Percentiles rank a stretch among this genome's conserved stretches.
Evolutionary conservation across 1,284 basidiomycete genomes (phyloP).

Genomic region (Trichosporon sp.): DNA sequence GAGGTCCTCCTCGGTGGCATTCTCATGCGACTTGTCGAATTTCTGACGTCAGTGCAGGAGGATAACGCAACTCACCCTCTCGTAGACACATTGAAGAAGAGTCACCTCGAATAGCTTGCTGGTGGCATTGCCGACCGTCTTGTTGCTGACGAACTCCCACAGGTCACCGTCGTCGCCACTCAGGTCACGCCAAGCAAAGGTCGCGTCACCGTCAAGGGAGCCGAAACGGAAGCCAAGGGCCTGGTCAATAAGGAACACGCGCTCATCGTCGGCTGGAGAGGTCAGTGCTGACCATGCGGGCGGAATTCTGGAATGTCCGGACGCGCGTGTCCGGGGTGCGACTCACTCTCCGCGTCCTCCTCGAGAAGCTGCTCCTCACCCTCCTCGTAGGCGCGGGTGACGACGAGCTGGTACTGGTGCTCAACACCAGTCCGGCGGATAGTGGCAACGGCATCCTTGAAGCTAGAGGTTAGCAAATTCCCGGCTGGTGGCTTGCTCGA

Average conservation of each 20-base stretch:
- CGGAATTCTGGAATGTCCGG: not conserved
- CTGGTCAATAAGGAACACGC: constrained; percentile 83
- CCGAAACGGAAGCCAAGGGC: constrained; percentile 77
- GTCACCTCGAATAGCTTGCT: constrained; percentile 86
- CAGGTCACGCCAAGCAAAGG: constrained; percentile 84
- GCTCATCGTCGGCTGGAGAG: constrained; percentile 74
- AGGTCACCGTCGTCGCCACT: constrained; percentile 49
- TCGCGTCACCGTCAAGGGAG: constrained; percentile 71
- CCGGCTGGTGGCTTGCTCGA: not conserved
- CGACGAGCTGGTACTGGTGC: constrained; percentile 91
- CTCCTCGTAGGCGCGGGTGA: constrained; percentile 91
- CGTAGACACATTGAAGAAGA: constrained; percentile 90
- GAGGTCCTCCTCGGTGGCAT: constrained; percentile 62
- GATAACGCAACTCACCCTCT: constrained; percentile 51
- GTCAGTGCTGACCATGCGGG: constrained; percentile 1
- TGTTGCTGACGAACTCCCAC: constrained; percentile 50
- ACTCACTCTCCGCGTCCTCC: constrained; percentile 90
- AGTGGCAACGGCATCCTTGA: constrained; percentile 91
- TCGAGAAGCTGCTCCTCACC: constrained; percentile 90
- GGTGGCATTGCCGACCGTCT: constrained; percentile 68
- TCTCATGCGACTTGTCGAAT: constrained; percentile 67
- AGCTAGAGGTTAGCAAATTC: constrained; percentile 55
- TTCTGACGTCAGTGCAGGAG: constrained; percentile 58
- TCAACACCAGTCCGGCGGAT: constrained; percentile 78
- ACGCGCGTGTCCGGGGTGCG: not conserved